phyloP scores from a whole-genome alignment of 768 basidiomycete genomes.

The Tricholomella constricta region DNA sequence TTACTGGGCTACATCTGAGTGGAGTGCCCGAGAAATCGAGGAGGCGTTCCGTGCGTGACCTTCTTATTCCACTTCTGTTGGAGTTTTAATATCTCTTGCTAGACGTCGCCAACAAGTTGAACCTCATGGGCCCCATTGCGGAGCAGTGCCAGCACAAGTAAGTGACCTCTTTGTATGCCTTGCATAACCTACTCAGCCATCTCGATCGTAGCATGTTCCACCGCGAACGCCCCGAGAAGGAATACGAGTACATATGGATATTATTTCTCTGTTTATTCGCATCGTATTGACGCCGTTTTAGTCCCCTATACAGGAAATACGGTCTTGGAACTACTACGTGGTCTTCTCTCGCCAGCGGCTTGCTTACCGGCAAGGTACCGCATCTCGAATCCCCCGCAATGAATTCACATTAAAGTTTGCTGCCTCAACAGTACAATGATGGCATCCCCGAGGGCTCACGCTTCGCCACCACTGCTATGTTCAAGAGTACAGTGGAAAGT shows the following conservation, averaged over 20 bases:
- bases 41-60: slow-evolving; percentile 49
- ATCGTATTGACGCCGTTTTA: slow-evolving; percentile 16
- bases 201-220: slow-evolving; percentile 61
- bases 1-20: slow-evolving; percentile 76
- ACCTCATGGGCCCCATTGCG: slow-evolving; percentile 67
- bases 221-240: slow-evolving; percentile 79
- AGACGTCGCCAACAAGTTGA: slow-evolving; percentile 70
- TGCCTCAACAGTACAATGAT: slow-evolving; percentile 72
- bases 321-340: slow-evolving; percentile 70
- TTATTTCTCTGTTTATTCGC: slow-evolving; percentile 14
- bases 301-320: slow-evolving; percentile 69
- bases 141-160: slow-evolving; percentile 80
- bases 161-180: slow-evolving; percentile 11
- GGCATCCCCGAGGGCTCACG: slow-evolving; percentile 77
- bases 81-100: slow-evolving; percentile 52
- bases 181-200: not conserved
- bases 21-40: slow-evolving; percentile 63
- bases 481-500: slow-evolving; percentile 54
- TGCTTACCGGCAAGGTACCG: slow-evolving; percentile 8
- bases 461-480: slow-evolving; percentile 53
- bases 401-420: too few relatives aligned
- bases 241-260: slow-evolving; percentile 72
- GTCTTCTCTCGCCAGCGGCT: slow-evolving; percentile 36
- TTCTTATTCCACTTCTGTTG: slow-evolving; percentile 52
- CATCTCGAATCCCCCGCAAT: too few relatives aligned